Evolutionary conservation across 768 basidiomycete genomes (phyloP), one percentile per base, ranked within the genome.

Genomic region (Suillus tomentosus): DNA sequence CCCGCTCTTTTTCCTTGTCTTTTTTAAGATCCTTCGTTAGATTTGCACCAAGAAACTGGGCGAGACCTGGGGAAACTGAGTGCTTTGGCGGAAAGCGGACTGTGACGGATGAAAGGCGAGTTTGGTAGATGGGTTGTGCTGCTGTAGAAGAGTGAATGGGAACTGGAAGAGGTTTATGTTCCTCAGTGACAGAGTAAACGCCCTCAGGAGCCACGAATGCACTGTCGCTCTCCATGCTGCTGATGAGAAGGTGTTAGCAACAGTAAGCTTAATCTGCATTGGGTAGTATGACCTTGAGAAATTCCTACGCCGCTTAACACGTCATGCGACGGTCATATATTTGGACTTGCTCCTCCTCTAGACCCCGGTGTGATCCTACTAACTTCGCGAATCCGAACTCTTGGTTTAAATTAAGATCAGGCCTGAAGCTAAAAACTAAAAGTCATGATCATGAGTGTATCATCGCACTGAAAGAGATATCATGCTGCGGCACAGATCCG

Each of bases 161-260:
- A 57, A 79, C 69, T 40, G 79, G 73, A 51, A 82, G 78, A 0
- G 90, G 87, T 74, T 88, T 92, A 81, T 91, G 88, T 72, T 94
- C 94, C 69, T 94, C 93, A 19, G 89, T 92, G 73, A 93, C 85
- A 31, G 91, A 89, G 80, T 95, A 95, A 50, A 94, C 91, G 69
- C 93, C 93, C 76, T 95, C 93, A 60, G 93, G 93, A 40, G 93
- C 92, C 53, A 94, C 89, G 76, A 95, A 94, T 34, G 91, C 90
- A 65, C 85, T 84, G 61, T 92, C 91, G 82, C 84, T 91, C 81
- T 94, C 91, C 89, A 92, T 92, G n/a, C 34, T 31, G 7, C 3
- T 31, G 34, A 55, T 55, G 34, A 48, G 47, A 24, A 48, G 45
- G 45, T 22, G n/a, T 47, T 47, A 31, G 31, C 5, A 48, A 2